Base-by-base conservation (phyloP, 1,284 basidiomycete genomes). In the Kalmanozyma brasiliensis region DNA sequence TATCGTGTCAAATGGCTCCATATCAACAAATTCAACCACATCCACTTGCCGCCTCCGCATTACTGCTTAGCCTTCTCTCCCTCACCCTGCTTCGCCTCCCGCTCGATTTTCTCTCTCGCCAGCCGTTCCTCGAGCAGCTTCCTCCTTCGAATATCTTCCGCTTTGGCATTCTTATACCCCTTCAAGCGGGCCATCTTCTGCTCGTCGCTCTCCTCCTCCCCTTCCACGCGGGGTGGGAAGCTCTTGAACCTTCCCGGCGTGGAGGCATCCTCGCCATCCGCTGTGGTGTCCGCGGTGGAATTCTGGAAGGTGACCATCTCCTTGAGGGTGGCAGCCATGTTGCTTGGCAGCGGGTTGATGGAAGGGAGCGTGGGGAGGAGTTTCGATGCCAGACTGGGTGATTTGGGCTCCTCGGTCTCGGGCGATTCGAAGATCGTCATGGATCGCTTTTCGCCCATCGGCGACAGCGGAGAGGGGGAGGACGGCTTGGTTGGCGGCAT, bases 141-240 rank as follows among this genome's bases (percentile, higher is more conserved):
- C 8, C 69, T 46, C 17, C 69, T n/a, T 4, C 64, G n/a, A 9
- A 67, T 48, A 20, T 74, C 72, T 41, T 74, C 71, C 9, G 63
- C 68, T 36, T 74, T 74, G 2, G 71, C 71, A 37, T 67, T 72
- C 60, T 74, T 74, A 40, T 68, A 69, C 4, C 62, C 59, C 30
- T 59, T 72, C 30, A 61, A 42, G 1, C 56, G n/a, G 9, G 19
- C 26, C 56, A 59, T 52, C 29, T 47, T 67, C 34, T 65, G 51
- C 36, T 68, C 55, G 33, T 55, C 56, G 14, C 38, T 52, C 19
- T 61, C 57, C 8, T 49, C 44, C 0, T 30, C 49, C 2, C 24
- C 32, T 7, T 34, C 37, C 29, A 30, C n/a, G n/a, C n/a, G n/a
- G n/a, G 11, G 26, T 29, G 26, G 26, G 7, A 11, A 9, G 32